Conservation (phyloP, 139 green algal genomes). For the Closterium sp. region DNA sequence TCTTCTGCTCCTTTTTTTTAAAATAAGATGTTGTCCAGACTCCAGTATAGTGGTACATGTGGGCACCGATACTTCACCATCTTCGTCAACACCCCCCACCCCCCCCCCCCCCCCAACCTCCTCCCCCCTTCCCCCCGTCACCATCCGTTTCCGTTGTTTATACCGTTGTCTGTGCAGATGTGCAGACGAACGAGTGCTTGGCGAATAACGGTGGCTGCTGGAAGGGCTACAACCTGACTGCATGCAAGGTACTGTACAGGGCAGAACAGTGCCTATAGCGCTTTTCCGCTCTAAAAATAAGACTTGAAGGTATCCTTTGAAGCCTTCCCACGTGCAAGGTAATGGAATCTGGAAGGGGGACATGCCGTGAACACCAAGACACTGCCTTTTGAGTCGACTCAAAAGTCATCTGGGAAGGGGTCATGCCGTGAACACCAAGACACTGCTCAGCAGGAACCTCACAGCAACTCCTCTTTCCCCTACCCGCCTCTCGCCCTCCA, state of each 20-base stretch:
- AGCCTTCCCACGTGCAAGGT: not conserved
- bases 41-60: not conserved
- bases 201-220: constrained; percentile 60
- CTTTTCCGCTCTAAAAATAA: no score
- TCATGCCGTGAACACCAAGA: no score
- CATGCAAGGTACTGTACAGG: constrained; percentile 59
- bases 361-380: not conserved
- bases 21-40: not conserved
- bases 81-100: no score
- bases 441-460: no score
- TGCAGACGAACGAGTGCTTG: constrained; percentile 51
- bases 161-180: constrained; percentile 21
- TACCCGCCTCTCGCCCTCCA: not conserved
- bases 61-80: no score
- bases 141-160: not conserved
- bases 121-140: no score
- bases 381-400: no score
- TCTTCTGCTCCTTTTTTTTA: no score
- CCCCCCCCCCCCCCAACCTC: not conserved
- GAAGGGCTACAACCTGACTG: constrained; percentile 47
- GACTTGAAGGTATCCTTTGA: no score
- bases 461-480: not conserved
- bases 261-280: no score
- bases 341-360: not conserved
- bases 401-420: no score